phyloP scores from a whole-genome alignment of 1,284 basidiomycete genomes.

The Sphagnurus paluster region DNA sequence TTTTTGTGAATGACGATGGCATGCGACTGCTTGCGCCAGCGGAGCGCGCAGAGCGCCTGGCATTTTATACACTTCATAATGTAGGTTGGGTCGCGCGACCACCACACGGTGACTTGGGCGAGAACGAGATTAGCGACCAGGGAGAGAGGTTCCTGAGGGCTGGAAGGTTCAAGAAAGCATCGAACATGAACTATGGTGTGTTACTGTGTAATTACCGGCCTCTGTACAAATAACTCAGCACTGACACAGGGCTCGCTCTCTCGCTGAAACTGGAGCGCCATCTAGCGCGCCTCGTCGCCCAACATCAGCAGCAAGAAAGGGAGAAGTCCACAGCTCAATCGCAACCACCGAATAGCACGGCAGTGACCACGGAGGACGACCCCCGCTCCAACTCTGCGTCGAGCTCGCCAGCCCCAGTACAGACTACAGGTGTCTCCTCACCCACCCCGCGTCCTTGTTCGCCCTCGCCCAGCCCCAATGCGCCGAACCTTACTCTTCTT shows the following conservation, averaged over 20 bases:
- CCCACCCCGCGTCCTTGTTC: too few species aligned
- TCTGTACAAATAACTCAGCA: not conserved
- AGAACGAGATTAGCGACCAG: not conserved
- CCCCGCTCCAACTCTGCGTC: too few species aligned
- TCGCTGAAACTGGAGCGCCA: constrained; percentile 76
- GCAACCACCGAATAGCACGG: not conserved
- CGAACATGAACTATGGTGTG: constrained; percentile 80
- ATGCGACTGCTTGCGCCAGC: constrained; percentile 60
- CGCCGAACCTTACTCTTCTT: constrained; percentile 10
- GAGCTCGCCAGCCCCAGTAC: not conserved
- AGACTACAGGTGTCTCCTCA: not conserved
- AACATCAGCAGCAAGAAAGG: constrained; percentile 29
- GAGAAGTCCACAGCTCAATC: constrained; percentile 25
- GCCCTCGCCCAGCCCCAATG: not conserved
- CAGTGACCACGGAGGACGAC: not conserved
- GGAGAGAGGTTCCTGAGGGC: constrained; percentile 66
- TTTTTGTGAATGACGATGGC: constrained; percentile 83
- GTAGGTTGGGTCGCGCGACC: constrained; percentile 83
- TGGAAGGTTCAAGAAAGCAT: constrained; percentile 88
- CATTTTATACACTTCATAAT: constrained; percentile 82
- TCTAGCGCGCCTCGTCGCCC: constrained; percentile 49
- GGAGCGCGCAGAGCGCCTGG: constrained; percentile 63
- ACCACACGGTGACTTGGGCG: constrained; percentile 55
- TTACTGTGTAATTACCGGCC: not conserved
- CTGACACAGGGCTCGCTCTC: constrained; percentile 49